A percentile compares a stretch with the other conserved stretches of the same genome.
phyloP scores from a whole-genome alignment of 2,329 filamentous ascomycete species.

The Claviceps sp. region DNA sequence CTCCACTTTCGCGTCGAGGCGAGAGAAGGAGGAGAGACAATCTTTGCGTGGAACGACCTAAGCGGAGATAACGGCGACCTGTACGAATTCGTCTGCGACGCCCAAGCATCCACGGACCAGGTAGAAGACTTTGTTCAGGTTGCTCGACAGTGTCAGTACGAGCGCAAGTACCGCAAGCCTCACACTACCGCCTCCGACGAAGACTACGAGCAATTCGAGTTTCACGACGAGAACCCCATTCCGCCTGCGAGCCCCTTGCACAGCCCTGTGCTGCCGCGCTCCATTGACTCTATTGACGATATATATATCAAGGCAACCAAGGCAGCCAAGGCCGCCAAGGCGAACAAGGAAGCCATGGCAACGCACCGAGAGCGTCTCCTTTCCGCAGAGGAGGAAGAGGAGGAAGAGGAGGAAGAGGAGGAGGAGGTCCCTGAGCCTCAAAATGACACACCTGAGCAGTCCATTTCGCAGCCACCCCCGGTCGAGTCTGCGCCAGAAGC shows the following conservation, averaged over 20 bases:
- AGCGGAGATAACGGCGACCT: constrained; percentile 88
- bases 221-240: constrained; percentile 50
- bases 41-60: constrained; percentile 88
- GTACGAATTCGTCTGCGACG: constrained; percentile 96
- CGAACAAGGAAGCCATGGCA: constrained; percentile 25
- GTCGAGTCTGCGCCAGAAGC: constrained; percentile 42
- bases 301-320: constrained; percentile 39
- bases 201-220: constrained; percentile 74
- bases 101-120: constrained; percentile 52
- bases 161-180: constrained; percentile 78
- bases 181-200: constrained; percentile 67
- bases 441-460: neutral
- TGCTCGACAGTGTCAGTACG: constrained; percentile 91
- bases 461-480: neutral
- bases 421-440: constrained; percentile 10
- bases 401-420: no score
- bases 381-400: constrained; percentile 10
- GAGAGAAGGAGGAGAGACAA: constrained; percentile 65
- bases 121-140: constrained; percentile 70
- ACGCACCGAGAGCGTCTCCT: constrained; percentile 28
- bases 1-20: constrained; percentile 78
- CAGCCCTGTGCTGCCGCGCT: constrained; percentile 40
- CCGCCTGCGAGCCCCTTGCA: constrained; percentile 50
- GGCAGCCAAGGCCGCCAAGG: constrained; percentile 19
- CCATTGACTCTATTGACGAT: constrained; percentile 43